Conservation (phyloP, 202 grass and related monocot genomes). For the Hordeum pubiflorum region DNA sequence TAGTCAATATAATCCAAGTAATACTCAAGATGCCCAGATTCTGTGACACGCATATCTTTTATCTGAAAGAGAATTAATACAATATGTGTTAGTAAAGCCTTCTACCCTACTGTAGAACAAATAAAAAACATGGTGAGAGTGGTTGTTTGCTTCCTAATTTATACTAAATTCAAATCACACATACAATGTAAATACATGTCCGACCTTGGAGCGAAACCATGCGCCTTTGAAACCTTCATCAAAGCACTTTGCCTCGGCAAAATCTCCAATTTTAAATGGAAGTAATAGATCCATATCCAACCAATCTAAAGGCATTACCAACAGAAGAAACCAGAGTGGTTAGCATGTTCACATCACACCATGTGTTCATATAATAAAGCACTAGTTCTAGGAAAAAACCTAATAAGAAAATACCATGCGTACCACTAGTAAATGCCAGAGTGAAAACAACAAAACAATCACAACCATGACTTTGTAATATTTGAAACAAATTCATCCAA, state of each 20-base stretch:
- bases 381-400: neutral
- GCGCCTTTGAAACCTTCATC: conserved; percentile 3
- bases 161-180: neutral
- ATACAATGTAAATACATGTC: neutral
- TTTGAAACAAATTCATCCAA: neutral
- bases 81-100: neutral
- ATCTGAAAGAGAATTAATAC: conserved; percentile 23
- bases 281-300: conserved; percentile 37
- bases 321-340: neutral
- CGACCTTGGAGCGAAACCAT: conserved; percentile 47
- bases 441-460: neutral
- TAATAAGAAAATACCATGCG: neutral
- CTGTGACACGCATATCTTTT: conserved; percentile 4
- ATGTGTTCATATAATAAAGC: neutral
- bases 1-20: conserved; percentile 43
- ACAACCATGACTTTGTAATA: neutral
- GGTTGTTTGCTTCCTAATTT: neutral
- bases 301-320: conserved; percentile 13
- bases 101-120: neutral
- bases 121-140: neutral
- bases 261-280: conserved; percentile 31
- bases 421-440: neutral
- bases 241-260: conserved; percentile 20
- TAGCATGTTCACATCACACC: neutral
- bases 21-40: conserved; percentile 10